These are phyloP conservation scores for Sordariomycetes sp. DNA, from an alignment of 2,329 filamentous ascomycete genomes.

Conservation along the genomic window DNA sequence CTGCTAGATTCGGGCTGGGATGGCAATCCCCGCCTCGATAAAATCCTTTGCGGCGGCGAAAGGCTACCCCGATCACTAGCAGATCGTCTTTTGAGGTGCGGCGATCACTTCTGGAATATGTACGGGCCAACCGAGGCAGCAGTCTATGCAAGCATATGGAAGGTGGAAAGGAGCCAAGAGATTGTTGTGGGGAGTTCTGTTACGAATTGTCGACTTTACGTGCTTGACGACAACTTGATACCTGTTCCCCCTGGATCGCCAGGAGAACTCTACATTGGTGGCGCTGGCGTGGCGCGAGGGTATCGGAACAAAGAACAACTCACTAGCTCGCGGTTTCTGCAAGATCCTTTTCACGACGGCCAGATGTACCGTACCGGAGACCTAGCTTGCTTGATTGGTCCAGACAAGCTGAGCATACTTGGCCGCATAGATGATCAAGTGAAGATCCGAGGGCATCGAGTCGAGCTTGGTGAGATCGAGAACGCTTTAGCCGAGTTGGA, in stretches of 20 bases:
- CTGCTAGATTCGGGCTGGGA: slow-evolving; percentile 9
- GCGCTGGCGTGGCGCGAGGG: slow-evolving; percentile 14
- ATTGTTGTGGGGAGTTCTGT: slow-evolving; percentile 8
- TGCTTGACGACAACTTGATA: slow-evolving; percentile 23
- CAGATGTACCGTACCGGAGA: slow-evolving; percentile 12
- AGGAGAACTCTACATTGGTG: slow-evolving; percentile 22
- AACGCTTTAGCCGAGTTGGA: slow-evolving; percentile 6
- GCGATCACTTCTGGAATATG: slow-evolving; percentile 11
- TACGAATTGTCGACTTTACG: slow-evolving; percentile 24
- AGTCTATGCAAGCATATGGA: slow-evolving; percentile 10
- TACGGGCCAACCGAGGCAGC: slow-evolving; percentile 21
- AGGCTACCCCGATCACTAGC: slow-evolving; percentile 6
- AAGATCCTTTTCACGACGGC: slow-evolving; percentile 1
- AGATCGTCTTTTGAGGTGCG: slow-evolving; percentile 6
- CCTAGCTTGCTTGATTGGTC: slow-evolving; percentile 7
- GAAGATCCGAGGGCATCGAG: slow-evolving; percentile 11
- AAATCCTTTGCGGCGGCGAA: slow-evolving; percentile 8
- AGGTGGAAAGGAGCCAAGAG: slow-evolving; percentile 10
- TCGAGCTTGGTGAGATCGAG: slow-evolving; percentile 13
- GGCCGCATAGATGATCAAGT: slow-evolving; percentile 12
- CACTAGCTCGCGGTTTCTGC: slow-evolving; percentile 1
- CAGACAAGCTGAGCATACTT: slow-evolving; percentile 8
- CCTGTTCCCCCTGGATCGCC: slow-evolving; percentile 25
- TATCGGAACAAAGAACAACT: slow-evolving; percentile 8
- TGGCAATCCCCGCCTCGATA: slow-evolving; percentile 6